Base-by-base conservation (phyloP, 257 asterid species). In the Osmanthus fragrans region DNA sequence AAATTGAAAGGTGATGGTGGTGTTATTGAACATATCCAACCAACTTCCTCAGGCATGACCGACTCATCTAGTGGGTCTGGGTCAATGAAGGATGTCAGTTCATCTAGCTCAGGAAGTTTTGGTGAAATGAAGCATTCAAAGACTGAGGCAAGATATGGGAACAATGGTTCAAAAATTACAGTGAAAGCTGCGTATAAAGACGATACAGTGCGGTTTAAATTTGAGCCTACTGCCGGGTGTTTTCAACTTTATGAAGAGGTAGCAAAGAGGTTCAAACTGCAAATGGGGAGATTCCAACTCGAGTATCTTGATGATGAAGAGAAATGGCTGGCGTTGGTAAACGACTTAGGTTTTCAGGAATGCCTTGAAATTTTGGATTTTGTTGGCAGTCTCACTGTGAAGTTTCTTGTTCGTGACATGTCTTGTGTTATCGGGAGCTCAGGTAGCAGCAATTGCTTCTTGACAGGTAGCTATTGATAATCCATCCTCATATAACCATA, bases 321-420 rank as follows among this genome's bases (percentile, higher is more conserved):
- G 74, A 94, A 93, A 83, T 91, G 94, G 97, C 93, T 91, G 82
- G 82, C 84, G 91, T 54, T 93, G 88, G 92, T 89, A 76, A 91
- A 49, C 37, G 96, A 91, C 76, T 87, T 88, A 0, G 97, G 90
- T 84, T 76, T 93, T 74, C 82, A 77, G 2, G 97, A 93, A 83
- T 91, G 97, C 56, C 74, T 89, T 0, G 94, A 93, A 93, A 79
- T 90, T 54, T 66, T 90, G 39, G 88, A 93, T 54, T 72, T 65
- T 56, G 74, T 77, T 5, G 91, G 94, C 63, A 82, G 86, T 47
- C 85, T 80, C 19, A 72, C 13, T 4, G 86, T 87, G 58, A 91
- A 86, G 90, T 83, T 91, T 76, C 66, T 81, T 3, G 92, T 93
- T 39, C 85, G 85, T 11, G 90, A 86, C 60, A 73, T 82, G 12